phyloP scores from a whole-genome alignment of 306 rosid species.

The Castanea crenata region DNA sequence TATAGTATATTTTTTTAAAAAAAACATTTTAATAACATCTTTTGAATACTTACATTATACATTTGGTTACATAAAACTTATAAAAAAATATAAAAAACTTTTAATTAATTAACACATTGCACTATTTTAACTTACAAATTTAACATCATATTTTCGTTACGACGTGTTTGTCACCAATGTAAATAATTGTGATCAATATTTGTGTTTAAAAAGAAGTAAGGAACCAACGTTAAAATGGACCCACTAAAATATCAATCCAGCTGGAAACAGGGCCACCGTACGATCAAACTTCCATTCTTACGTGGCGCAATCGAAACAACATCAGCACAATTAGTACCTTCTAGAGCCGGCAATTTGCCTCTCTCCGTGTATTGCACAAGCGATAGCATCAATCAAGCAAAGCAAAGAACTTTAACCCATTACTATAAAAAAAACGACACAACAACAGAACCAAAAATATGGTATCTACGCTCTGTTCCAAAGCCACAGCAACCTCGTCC shows the following conservation, averaged over 20 bases:
- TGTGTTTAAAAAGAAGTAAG: no score
- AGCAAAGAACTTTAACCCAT: neutral
- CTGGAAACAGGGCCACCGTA: neutral
- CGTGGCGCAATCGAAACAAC: neutral
- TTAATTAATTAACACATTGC: no score
- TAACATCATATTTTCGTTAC: no score
- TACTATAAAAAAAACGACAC: neutral
- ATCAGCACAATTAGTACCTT: neutral
- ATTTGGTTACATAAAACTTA: no score
- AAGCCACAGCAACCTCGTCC: constrained; percentile 21
- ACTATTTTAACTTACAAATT: no score
- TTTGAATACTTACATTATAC: no score
- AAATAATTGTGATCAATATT: no score
- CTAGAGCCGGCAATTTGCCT: neutral
- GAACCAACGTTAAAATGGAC: no score
- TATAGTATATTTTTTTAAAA: no score
- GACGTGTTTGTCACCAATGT: no score
- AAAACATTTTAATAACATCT: no score
- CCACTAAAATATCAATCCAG: neutral
- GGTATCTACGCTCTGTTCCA: constrained; percentile 48
- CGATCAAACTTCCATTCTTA: neutral
- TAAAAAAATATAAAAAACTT: no score
- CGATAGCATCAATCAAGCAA: constrained; percentile 31
- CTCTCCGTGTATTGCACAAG: neutral
- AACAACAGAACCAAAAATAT: constrained; percentile 11